Evolutionary conservation across 2,329 filamentous ascomycete genomes (phyloP).

Genomic region (Cercospora sesami): DNA sequence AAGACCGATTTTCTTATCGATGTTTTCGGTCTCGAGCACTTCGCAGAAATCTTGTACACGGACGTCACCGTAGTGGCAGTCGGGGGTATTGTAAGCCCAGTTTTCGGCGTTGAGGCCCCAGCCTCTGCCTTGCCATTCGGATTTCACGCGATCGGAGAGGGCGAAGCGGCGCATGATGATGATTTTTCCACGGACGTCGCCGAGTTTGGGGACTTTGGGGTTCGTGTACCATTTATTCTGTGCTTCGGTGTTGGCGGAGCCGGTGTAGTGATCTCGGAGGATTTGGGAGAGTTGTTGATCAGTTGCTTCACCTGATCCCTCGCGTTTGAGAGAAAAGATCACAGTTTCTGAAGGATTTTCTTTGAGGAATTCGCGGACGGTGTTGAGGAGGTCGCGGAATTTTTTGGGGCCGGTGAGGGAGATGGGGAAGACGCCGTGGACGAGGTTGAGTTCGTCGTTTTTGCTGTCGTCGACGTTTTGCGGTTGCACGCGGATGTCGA

Average conservation of each 20-base stretch:
- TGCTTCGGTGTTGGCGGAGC: conserved; percentile 45
- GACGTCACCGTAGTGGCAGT: conserved; percentile 71
- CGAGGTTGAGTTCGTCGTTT: conserved; percentile 69
- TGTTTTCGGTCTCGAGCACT: conserved; percentile 70
- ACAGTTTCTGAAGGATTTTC: conserved; percentile 77
- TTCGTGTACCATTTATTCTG: conserved; percentile 74
- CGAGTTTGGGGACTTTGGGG: conserved; percentile 73
- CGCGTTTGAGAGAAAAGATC: conserved; percentile 85
- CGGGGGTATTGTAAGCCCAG: conserved; percentile 88
- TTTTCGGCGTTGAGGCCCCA: conserved; percentile 60
- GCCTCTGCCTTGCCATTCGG: conserved; percentile 54
- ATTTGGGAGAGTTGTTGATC: conserved; percentile 77
- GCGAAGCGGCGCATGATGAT: conserved; percentile 80
- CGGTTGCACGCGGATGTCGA: conserved; percentile 82
- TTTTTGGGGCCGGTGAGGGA: conserved; percentile 78
- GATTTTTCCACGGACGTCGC: conserved; percentile 77
- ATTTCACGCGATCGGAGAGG: conserved; percentile 54
- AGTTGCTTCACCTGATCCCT: conserved; percentile 76
- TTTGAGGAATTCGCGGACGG: conserved; percentile 68
- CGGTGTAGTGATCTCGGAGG: conserved; percentile 70
- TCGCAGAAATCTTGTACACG: conserved; percentile 96
- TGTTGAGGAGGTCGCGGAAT: conserved; percentile 71
- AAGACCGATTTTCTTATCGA: conserved; percentile 76
- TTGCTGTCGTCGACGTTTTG: conserved; percentile 57
- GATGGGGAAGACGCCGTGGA: conserved; percentile 88